Conservation (phyloP, 345 rosid species). For the Hirschfeldia incana region DNA sequence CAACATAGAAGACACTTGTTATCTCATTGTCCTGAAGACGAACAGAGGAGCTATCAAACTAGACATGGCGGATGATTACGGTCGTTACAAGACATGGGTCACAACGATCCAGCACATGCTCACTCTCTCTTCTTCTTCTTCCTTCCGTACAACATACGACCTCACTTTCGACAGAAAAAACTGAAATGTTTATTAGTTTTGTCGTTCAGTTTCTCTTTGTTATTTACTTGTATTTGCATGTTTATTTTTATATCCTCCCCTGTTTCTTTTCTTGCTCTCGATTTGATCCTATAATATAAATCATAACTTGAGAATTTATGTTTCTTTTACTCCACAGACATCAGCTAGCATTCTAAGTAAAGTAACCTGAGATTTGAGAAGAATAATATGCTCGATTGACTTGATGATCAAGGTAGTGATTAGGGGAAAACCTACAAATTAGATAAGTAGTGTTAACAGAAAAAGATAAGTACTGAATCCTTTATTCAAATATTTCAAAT, state of each 20-base stretch:
- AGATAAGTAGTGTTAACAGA: no score
- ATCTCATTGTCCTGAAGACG: conserved; percentile 68
- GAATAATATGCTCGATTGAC: conserved; percentile 48
- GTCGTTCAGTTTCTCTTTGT: conserved; percentile 12
- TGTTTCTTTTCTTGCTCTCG: conserved; percentile 6
- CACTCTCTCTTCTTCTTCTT: conserved; percentile 61
- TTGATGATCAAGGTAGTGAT: conserved; percentile 10
- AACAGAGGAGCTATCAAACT: conserved; percentile 64
- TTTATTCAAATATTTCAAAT: not conserved
- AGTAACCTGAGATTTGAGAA: conserved; percentile 47
- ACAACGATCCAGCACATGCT: conserved; percentile 69
- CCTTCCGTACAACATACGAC: conserved; percentile 46
- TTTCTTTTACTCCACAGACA: conserved; percentile 35
- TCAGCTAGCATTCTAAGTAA: conserved; percentile 42
- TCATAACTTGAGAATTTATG: conserved; percentile 21
- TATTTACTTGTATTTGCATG: not conserved
- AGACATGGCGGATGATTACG: conserved; percentile 78
- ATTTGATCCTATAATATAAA: conserved; percentile 5
- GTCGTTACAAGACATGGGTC: conserved; percentile 73
- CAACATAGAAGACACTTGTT: conserved; percentile 52
- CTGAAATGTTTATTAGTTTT: not conserved
- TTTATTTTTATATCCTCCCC: conserved; percentile 1
- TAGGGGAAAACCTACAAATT: no score
- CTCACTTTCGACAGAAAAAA: conserved; percentile 50
- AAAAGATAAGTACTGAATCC: not conserved